Conservation (phyloP, 2,329 filamentous ascomycete genomes). For the Aspergillus luchuensis region DNA sequence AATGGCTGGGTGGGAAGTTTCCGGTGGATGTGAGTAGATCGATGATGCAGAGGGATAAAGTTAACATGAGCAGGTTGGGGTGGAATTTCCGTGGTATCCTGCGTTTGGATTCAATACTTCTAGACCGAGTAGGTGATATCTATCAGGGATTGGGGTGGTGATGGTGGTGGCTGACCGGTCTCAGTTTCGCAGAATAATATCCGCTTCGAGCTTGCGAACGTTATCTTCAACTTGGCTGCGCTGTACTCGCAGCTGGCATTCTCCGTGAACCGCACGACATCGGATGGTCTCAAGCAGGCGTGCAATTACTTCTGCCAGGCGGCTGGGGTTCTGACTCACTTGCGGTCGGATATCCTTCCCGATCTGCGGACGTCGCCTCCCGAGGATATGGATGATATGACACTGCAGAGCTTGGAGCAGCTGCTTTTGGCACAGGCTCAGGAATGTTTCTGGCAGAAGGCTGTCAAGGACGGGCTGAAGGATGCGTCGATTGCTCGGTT, state of each 20-base stretch:
- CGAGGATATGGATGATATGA: constrained; percentile 92
- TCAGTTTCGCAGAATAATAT: constrained; percentile 65
- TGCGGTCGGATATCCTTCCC: constrained; percentile 75
- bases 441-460: constrained; percentile 98
- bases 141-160: background rate
- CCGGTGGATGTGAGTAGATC: constrained; percentile 74
- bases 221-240: constrained; percentile 89
- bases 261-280: constrained; percentile 72
- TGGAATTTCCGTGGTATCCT: constrained; percentile 95
- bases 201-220: constrained; percentile 83
- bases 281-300: constrained; percentile 82
- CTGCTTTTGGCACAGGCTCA: constrained; percentile 90
- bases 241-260: constrained; percentile 92
- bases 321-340: constrained; percentile 78
- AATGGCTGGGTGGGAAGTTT: constrained; percentile 93
- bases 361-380: constrained; percentile 82
- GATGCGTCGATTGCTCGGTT: constrained; percentile 90
- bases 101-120: constrained; percentile 87
- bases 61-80: constrained; percentile 67
- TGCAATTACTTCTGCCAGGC: constrained; percentile 88
- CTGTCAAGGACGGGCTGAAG: constrained; percentile 89
- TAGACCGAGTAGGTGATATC: constrained; percentile 55
- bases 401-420: constrained; percentile 78
- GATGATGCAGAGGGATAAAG: background rate
- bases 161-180: background rate